phyloP scores from a whole-genome alignment of 495 filamentous ascomycete genomes.

The Friedmanniomyces simplex region DNA sequence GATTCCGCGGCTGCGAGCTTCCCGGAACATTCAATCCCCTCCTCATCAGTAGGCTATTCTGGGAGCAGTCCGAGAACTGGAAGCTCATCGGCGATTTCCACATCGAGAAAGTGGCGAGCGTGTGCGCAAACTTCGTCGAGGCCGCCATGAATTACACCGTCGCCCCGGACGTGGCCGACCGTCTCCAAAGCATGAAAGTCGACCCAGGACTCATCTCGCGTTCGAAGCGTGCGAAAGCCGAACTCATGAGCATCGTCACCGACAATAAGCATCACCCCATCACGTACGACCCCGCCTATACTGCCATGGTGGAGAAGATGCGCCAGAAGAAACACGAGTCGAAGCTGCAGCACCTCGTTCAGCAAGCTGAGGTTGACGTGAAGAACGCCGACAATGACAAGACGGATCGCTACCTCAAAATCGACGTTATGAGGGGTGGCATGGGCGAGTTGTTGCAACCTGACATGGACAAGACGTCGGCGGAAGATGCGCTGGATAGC shows the following conservation, averaged over 20 bases:
- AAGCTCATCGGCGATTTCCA: slow-evolving; percentile 28
- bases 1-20: slow-evolving; percentile 39
- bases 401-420: background rate
- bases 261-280: slow-evolving; percentile 12
- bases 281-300: slow-evolving; percentile 13
- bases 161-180: slow-evolving; percentile 11
- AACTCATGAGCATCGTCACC: slow-evolving; percentile 5
- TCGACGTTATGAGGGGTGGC: background rate
- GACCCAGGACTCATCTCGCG: background rate
- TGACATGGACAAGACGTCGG: slow-evolving; percentile 14
- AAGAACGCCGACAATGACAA: background rate
- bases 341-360: background rate
- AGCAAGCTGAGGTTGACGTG: background rate
- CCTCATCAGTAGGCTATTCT: slow-evolving; percentile 42
- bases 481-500: slow-evolving; percentile 14
- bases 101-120: slow-evolving; percentile 18
- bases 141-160: slow-evolving; percentile 11
- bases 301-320: background rate
- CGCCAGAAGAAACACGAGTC: background rate
- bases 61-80: slow-evolving; percentile 41
- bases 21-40: slow-evolving; percentile 46
- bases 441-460: background rate
- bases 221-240: background rate
- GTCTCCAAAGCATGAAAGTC: slow-evolving; percentile 11
- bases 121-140: slow-evolving; percentile 21